phyloP scores from a whole-genome alignment of 345 rosid species.

The Gossypium herbaceum region DNA sequence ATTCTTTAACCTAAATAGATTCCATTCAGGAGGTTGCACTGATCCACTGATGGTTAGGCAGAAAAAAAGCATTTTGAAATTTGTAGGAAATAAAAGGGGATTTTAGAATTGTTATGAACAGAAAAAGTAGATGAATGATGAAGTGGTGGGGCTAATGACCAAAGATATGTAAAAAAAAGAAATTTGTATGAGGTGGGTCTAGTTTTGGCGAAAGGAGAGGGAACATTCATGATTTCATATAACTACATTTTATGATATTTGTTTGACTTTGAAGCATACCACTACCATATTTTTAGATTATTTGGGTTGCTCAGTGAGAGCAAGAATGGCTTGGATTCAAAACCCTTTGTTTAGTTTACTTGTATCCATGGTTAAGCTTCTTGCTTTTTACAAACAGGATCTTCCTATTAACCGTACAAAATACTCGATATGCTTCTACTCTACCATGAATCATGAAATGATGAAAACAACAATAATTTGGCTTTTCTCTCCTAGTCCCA shows the following conservation, averaged over 20 bases:
- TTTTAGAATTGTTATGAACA: not conserved
- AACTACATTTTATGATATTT: not conserved
- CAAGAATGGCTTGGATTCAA: too few species aligned
- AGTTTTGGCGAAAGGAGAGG: not conserved
- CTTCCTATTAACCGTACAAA: too few species aligned
- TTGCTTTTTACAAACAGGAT: too few species aligned
- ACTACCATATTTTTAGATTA: not conserved
- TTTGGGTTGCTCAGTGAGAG: not conserved
- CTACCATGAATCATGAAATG: not conserved
- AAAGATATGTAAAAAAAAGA: not conserved
- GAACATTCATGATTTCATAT: constrained; percentile 17
- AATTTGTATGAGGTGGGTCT: constrained; percentile 7
- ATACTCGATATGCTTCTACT: too few species aligned
- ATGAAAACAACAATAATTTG: not conserved
- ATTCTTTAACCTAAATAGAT: not conserved
- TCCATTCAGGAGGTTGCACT: not conserved
- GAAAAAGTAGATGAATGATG: constrained; percentile 13
- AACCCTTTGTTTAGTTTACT: too few species aligned
- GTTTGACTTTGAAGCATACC: constrained; percentile 12
- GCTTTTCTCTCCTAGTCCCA: not conserved
- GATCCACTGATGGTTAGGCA: not conserved
- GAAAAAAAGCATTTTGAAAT: not conserved
- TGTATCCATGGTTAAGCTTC: too few species aligned
- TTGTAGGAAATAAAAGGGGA: not conserved
- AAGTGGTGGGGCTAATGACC: constrained; percentile 9